Evolutionary conservation across 306 rosid species (phyloP).

Genomic region (Cajanus cajan): DNA sequence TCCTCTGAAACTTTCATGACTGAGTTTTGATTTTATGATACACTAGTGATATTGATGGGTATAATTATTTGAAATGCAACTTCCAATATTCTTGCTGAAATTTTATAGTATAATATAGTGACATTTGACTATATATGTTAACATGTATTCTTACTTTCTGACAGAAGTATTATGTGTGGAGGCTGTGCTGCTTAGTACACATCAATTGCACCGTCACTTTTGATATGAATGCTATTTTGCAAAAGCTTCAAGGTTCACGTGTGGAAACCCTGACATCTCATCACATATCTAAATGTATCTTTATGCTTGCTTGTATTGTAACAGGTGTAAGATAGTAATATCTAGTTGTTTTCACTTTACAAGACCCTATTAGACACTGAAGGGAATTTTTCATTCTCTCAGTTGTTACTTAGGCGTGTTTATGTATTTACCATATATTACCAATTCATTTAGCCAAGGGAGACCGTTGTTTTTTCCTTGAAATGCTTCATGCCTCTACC

Average conservation of each 20-base stretch:
- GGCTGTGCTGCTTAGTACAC: slow-evolving; percentile 59
- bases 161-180: slow-evolving; percentile 81
- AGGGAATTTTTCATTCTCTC: slow-evolving; percentile 96
- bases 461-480: not conserved
- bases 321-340: slow-evolving; percentile 26
- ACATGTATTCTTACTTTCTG: not conserved
- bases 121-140: slow-evolving; percentile 10
- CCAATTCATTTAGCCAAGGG: slow-evolving; percentile 26
- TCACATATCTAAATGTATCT: slow-evolving; percentile 21
- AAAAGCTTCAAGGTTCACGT: slow-evolving; percentile 32
- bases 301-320: slow-evolving; percentile 43
- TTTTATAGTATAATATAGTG: not conserved
- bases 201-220: slow-evolving; percentile 15
- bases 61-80: not conserved
- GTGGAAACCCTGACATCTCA: slow-evolving; percentile 40
- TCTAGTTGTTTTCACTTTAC: slow-evolving; percentile 28
- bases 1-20: not conserved
- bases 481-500: slow-evolving; percentile 2
- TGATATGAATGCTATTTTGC: slow-evolving; percentile 27
- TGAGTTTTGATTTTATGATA: not conserved
- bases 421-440: slow-evolving; percentile 15
- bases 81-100: not conserved
- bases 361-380: slow-evolving; percentile 32
- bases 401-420: slow-evolving; percentile 27
- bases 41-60: no score